These are phyloP conservation scores for Sporobolomyces pararoseus DNA, from an alignment of 768 basidiomycete species.

Conservation along the genomic window DNA sequence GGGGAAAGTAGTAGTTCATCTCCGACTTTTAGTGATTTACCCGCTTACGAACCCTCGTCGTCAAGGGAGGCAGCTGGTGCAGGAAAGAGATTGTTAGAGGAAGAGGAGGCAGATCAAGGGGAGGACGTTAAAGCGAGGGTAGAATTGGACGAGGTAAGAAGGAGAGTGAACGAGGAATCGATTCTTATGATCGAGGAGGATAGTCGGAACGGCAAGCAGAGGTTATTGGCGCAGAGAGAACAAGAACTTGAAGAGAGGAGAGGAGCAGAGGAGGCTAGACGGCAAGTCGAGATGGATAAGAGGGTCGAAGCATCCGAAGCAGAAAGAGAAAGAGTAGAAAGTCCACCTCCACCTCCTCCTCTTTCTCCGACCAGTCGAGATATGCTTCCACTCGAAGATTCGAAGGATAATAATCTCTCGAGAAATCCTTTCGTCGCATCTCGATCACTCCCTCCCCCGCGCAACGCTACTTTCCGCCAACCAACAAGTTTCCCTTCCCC, in stretches of 20 bases:
- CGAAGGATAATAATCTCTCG: background rate
- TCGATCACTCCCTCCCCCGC: background rate
- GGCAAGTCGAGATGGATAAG: background rate
- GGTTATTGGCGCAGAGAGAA: background rate
- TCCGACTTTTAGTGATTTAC: background rate
- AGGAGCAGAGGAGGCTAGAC: background rate
- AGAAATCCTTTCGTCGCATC: background rate
- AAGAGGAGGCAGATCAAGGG: background rate
- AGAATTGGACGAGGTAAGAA: background rate
- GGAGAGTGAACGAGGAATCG: background rate
- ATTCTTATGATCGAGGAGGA: background rate
- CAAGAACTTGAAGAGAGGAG: background rate
- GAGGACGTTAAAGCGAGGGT: background rate
- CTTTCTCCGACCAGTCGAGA: background rate
- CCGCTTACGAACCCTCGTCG: conserved; percentile 2
- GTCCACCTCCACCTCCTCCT: conserved; percentile 4
- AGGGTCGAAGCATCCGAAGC: background rate
- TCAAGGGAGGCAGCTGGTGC: background rate
- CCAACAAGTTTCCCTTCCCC: no score
- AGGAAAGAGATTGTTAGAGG: background rate
- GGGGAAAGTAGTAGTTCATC: background rate
- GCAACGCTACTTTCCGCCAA: no score
- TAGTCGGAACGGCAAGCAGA: background rate
- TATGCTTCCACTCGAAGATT: background rate
- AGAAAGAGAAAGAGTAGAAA: background rate